These are phyloP conservation scores for Cladosporium velox DNA, from an alignment of 2,329 filamentous ascomycete species.

Conservation along the genomic window DNA sequence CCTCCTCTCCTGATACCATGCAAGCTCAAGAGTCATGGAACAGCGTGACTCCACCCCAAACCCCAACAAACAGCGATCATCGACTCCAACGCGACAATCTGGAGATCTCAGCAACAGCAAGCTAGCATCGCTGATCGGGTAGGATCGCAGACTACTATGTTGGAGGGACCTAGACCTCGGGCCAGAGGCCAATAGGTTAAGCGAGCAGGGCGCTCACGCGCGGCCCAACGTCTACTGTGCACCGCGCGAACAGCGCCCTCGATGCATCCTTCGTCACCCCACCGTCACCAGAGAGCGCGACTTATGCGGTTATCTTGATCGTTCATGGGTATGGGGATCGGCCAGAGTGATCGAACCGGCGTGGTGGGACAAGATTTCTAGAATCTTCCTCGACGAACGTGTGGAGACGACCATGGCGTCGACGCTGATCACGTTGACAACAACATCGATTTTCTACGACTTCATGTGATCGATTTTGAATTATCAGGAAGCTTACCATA, in stretches of 20 bases:
- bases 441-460: background rate
- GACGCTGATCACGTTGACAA: background rate
- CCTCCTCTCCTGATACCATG: background rate
- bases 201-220: slow-evolving; percentile 11
- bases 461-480: background rate
- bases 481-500: background rate
- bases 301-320: background rate
- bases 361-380: slow-evolving; percentile 15
- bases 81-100: background rate
- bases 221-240: slow-evolving; percentile 5
- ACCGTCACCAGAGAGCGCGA: slow-evolving; percentile 6
- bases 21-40: background rate
- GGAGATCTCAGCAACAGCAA: background rate
- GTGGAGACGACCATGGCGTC: background rate
- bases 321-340: slow-evolving; percentile 7
- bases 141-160: background rate
- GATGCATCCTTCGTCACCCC: background rate
- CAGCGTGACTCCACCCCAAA: background rate
- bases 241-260: background rate
- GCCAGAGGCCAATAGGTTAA: slow-evolving; percentile 4
- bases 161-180: background rate
- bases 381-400: slow-evolving; percentile 1
- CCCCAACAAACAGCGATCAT: background rate
- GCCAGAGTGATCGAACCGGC: background rate
- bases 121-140: background rate